Evolutionary conservation across 352 stramenopile species (phyloP), one percentile per base, ranked within the genome.

Genomic region (Globisporangium orthogonon): DNA sequence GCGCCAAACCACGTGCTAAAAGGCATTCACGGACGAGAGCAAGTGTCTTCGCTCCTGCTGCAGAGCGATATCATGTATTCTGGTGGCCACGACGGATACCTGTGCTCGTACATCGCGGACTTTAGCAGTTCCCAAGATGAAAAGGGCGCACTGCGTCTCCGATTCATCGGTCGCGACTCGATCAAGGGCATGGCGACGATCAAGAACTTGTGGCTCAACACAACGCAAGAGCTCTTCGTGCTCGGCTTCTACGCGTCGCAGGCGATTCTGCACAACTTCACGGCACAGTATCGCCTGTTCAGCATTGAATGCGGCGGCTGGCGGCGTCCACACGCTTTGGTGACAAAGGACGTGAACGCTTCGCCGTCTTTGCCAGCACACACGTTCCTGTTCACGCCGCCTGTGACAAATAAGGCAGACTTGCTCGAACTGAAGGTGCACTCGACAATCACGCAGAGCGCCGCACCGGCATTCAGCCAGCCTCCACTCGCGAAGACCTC

Each of bases 221-320:
- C 43, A 29, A 50, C 48, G 7, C 17, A 50, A 18, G 73, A 94
- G 33, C 74, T 95, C 9, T 67, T 94, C 49, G 83, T 89, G 10
- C 91, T 95, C 59, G 86, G 86, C 14, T 95, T 95, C 62, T 79
- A 93, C 49, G 77, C 86, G 13, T 73, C 76, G 5, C 65, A 81
- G 48, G 86, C 82, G 10, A 69, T 92, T 56, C 50, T 95, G 7
- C 68, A 90, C 65, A 94, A 94, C 58, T 69, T 86, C 17, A 74
- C 78, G 7, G 63, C 82, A 0, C 77, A 88, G 54, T 87, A 89
- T 60, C 84, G 84, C 15, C 30, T 93, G 10, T 87, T 95, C 57
- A 78, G 71, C 47, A 58, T 94, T 17, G 76, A 87, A 40, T 92
- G 82, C 39, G 86, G 86, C 30, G 84, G 84, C n/a, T 95, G 84